Conservation (phyloP, 768 basidiomycete species). For the Suillus weaverae region DNA sequence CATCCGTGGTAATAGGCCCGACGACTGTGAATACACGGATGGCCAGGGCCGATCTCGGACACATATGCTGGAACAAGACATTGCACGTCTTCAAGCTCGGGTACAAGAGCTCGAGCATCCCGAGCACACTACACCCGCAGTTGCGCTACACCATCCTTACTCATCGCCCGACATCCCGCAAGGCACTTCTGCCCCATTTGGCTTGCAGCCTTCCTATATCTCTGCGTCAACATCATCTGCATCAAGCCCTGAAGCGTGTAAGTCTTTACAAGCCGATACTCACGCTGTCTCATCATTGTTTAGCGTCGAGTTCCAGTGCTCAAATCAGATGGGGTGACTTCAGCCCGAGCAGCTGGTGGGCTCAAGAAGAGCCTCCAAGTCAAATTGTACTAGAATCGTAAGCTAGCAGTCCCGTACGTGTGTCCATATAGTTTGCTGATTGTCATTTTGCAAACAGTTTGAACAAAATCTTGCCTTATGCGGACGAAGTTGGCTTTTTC, state of each 20-base stretch:
- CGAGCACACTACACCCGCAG: conserved; percentile 43
- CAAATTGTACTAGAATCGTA: conserved; percentile 35
- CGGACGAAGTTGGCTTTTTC: conserved; percentile 65
- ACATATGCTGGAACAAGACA: conserved; percentile 58
- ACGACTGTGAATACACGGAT: conserved; percentile 73
- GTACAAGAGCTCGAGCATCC: conserved; percentile 60
- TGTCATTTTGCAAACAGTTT: conserved; percentile 16
- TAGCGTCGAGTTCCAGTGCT: conserved; percentile 2
- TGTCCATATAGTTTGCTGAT: neutral
- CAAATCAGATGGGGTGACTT: neutral
- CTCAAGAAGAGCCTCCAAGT: conserved; percentile 31
- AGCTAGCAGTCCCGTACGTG: conserved; percentile 10
- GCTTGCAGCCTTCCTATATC: neutral
- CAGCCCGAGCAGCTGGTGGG: neutral
- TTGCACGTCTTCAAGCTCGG: conserved; percentile 55
- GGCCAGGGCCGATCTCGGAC: conserved; percentile 60
- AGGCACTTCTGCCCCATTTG: neutral
- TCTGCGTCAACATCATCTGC: conserved; percentile 5
- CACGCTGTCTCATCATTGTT: neutral
- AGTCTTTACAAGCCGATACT: neutral
- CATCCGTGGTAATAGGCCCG: conserved; percentile 53
- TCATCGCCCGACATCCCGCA: neutral
- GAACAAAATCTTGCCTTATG: conserved; percentile 51
- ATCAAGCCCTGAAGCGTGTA: conserved; percentile 9
- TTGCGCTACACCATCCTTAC: conserved; percentile 56